Percentiles rank a stretch among this genome's conserved stretches.
Evolutionary conservation across 2,329 filamentous ascomycete species (phyloP).

Genomic region (Akanthomyces dipterigenus): DNA sequence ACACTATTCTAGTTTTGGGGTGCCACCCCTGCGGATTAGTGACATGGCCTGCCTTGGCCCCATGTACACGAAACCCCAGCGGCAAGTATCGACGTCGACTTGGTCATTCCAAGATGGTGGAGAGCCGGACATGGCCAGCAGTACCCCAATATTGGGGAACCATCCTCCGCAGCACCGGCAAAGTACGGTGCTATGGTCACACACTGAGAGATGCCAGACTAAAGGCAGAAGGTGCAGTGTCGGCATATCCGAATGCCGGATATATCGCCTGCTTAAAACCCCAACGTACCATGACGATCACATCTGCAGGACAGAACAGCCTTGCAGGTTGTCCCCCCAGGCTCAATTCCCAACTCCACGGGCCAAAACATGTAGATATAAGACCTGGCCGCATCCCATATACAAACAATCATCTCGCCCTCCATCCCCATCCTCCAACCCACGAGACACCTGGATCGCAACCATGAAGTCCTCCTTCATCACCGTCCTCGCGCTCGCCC

Average conservation of each 20-base stretch:
- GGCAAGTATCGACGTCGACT: background rate
- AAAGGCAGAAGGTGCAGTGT: background rate
- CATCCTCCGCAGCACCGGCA: background rate
- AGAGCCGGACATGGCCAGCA: background rate
- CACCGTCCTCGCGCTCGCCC: background rate
- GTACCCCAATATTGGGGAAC: background rate
- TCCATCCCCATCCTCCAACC: background rate
- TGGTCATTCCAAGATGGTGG: background rate
- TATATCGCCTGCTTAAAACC: background rate
- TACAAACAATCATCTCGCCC: too few species aligned
- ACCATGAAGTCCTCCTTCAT: background rate
- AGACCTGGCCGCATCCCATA: background rate
- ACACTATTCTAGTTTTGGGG: too few species aligned
- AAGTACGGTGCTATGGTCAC: background rate
- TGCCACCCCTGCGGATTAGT: background rate
- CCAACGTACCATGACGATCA: too few species aligned
- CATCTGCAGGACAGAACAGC: too few species aligned
- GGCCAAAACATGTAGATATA: background rate
- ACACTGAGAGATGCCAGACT: too few species aligned
- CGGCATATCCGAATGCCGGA: background rate
- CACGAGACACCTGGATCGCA: background rate
- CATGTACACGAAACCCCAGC: too few species aligned
- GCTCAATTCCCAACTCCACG: background rate
- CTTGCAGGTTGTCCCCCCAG: background rate
- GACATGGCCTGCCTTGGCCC: background rate